A percentile compares a stretch with the other conserved stretches of the same genome.
Conservation (phyloP, 805 yeast species). For the Yamadazyma philogaea region DNA sequence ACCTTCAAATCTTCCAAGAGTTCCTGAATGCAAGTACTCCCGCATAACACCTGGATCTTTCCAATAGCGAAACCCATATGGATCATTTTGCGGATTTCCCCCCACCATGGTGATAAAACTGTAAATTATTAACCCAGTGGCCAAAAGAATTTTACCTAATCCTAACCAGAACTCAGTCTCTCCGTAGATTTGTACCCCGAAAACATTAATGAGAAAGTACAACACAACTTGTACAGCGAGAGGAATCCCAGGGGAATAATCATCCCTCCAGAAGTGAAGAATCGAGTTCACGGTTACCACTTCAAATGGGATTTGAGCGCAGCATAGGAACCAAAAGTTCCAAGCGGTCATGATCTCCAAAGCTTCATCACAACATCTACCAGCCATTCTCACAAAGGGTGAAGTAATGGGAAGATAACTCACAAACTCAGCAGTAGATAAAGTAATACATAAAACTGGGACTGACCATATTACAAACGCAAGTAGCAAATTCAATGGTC, state of each 20-base stretch:
- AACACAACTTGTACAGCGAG: conserved; percentile 62
- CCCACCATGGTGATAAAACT: conserved; percentile 84
- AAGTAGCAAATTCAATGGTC: conserved; percentile 65
- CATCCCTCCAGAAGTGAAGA: conserved; percentile 78
- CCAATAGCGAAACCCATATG: conserved; percentile 50
- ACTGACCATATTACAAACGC: conserved; percentile 68
- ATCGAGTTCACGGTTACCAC: conserved; percentile 76
- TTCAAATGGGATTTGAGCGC: conserved; percentile 79
- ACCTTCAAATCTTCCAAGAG: conserved; percentile 66
- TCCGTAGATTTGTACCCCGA: conserved; percentile 75
- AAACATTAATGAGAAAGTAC: conserved; percentile 61
- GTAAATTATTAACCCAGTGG: conserved; percentile 70
- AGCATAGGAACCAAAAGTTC: conserved; percentile 75
- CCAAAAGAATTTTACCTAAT: conserved; percentile 66
- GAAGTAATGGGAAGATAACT: conserved; percentile 73
- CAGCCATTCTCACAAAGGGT: conserved; percentile 72
- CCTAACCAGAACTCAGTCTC: conserved; percentile 76
- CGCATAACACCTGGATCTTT: conserved; percentile 38
- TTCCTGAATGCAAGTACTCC: conserved; percentile 39
- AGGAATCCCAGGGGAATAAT: conserved; percentile 68
- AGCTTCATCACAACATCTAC: conserved; percentile 73
- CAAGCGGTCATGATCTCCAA: conserved; percentile 74
- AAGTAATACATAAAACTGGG: conserved; percentile 64
- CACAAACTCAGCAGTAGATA: conserved; percentile 75
- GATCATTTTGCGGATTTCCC: conserved; percentile 70